Evolutionary conservation across 306 rosid species (phyloP).

Genomic region (Comarum palustre): DNA sequence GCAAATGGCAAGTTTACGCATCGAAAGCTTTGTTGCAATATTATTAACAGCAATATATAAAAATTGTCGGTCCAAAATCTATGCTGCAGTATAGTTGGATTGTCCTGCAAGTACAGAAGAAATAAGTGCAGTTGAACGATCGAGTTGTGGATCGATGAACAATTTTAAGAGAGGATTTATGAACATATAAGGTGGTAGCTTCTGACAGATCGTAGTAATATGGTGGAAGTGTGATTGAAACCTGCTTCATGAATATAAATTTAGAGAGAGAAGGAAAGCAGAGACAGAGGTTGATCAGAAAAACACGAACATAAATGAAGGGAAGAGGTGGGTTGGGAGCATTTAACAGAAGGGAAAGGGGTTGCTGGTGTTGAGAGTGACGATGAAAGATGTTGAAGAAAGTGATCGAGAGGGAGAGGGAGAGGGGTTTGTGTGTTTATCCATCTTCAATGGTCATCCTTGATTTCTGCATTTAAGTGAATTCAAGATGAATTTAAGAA

Average conservation of each 20-base stretch:
- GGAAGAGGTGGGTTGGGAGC: conserved; percentile 76
- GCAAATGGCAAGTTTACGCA: neutral
- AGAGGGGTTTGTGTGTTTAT: neutral
- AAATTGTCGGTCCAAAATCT: conserved; percentile 1
- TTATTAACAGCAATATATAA: neutral
- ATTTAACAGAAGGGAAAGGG: conserved; percentile 48
- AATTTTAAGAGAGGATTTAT: conserved; percentile 5
- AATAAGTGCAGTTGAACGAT: conserved; percentile 6
- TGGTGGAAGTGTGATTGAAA: conserved; percentile 18
- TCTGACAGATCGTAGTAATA: conserved; percentile 18
- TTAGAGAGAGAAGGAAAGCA: conserved; percentile 32
- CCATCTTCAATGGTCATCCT: conserved; percentile 51
- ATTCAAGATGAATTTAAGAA: conserved; percentile 78
- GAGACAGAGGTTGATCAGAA: neutral
- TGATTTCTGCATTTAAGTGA: conserved; percentile 80
- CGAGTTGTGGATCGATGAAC: neutral
- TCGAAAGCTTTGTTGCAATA: neutral
- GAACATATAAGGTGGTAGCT: conserved; percentile 14
- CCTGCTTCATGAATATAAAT: conserved; percentile 17
- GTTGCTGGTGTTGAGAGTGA: conserved; percentile 35
- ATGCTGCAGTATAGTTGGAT: neutral
- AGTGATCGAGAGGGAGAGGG: conserved; percentile 26
- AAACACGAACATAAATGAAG: conserved; percentile 50
- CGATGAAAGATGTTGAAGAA: conserved; percentile 40
- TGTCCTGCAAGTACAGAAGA: neutral